Evolutionary conservation across 2,329 filamentous ascomycete genomes (phyloP), one percentile per base, ranked within the genome.

Genomic region (Ceratocystis albifundus): DNA sequence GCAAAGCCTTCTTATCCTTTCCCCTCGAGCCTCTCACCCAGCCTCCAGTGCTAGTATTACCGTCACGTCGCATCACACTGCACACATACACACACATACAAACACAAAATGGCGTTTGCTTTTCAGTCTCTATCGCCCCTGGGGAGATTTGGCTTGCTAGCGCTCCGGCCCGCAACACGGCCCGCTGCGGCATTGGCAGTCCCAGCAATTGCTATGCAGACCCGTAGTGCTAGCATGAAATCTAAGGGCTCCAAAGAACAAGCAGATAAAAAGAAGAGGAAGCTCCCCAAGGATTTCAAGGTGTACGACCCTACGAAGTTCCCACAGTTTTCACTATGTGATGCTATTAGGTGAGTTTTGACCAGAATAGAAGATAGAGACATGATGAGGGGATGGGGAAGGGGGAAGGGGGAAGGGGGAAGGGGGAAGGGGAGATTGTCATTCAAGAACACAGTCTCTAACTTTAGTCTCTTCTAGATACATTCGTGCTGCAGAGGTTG

Each of bases 401-500:
- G n/a, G n/a, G n/a, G n/a, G n/a, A n/a, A n/a, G n/a, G n/a, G n/a
- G n/a, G n/a, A n/a, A n/a, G n/a, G n/a, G n/a, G n/a, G n/a, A n/a
- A n/a, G n/a, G n/a, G n/a, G n/a, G n/a, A n/a, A n/a, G n/a, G n/a
- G n/a, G n/a, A n/a, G n/a, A n/a, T n/a, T n/a, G n/a, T n/a, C n/a
- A n/a, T n/a, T n/a, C n/a, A 41, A 41, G 1, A 41, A 41, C 10
- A 4, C 15, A 4, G 15, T 41, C 57, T 45, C 45, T 50, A 45
- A 12, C 15, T 12, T 6, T 32, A 32, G 20, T 10, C 3, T 28
- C 22, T 55, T 28, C 32, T 65, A 64, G 66, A 66, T 68, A 65
- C 74, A 84, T 99, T 70, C 89, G 90, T 72, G 93, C 94, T 61
- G 86, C 88, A 73, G 94, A 99, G 82, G 92, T 96, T 71, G 93